A percentile compares a stretch with the other conserved stretches of the same genome.
Conservation (phyloP, 2,329 filamentous ascomycete genomes). For the Cryphonectria carpinicola region DNA sequence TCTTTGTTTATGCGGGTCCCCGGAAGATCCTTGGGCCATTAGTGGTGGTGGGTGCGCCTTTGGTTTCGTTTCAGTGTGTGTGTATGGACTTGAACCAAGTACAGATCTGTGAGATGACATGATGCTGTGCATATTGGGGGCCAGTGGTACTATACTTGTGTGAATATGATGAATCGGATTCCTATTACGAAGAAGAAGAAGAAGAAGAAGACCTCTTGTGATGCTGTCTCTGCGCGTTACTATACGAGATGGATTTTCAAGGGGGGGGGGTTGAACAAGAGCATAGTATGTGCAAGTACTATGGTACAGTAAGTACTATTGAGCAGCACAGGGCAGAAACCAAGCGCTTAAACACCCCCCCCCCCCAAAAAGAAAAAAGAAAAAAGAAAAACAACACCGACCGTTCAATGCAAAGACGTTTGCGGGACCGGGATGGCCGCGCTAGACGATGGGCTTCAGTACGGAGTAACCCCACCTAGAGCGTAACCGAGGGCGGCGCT, state of each 20-base stretch:
- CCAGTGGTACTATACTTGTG: too few relatives aligned
- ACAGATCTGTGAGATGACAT: background rate
- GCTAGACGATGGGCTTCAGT: background rate
- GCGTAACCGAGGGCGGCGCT: background rate
- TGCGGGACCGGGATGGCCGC: constrained; percentile 8
- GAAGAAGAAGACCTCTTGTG: too few relatives aligned
- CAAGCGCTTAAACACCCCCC: background rate
- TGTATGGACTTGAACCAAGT: background rate
- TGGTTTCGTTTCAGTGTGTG: constrained; percentile 23
- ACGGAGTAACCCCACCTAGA: background rate
- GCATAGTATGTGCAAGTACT: background rate
- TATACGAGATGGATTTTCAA: background rate
- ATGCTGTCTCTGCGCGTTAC: background rate
- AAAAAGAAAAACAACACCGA: background rate
- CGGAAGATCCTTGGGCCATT: constrained; percentile 1
- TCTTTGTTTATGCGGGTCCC: background rate
- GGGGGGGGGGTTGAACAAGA: background rate
- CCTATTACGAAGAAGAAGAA: too few relatives aligned
- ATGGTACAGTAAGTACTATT: background rate
- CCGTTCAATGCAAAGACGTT: background rate
- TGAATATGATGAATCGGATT: too few relatives aligned
- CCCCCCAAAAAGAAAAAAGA: too few relatives aligned
- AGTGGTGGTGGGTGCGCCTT: constrained; percentile 4
- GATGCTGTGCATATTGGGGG: background rate
- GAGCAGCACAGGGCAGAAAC: background rate